Evolutionary conservation across 768 basidiomycete species (phyloP).

Genomic region (Auriscalpium vulgare): DNA sequence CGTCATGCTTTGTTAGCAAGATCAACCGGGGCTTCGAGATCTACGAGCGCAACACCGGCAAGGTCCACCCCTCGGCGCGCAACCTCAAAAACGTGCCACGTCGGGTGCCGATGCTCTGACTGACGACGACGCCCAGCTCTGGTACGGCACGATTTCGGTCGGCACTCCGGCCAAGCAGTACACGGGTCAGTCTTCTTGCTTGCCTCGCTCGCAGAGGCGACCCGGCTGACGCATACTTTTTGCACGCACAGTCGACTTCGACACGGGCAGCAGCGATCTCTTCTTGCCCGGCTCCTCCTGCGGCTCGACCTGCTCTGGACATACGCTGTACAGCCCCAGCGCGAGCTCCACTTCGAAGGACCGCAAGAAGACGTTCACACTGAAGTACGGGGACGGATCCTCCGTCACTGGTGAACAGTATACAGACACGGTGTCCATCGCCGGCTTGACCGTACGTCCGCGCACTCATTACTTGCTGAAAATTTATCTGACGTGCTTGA

Average conservation of each 20-base stretch:
- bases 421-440: neutral
- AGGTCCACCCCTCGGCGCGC: neutral
- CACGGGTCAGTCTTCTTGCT: neutral
- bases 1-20: neutral
- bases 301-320: neutral
- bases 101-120: neutral
- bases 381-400: neutral
- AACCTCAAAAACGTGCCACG: neutral
- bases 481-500: neutral
- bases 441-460: neutral
- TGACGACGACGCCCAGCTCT: neutral
- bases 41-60: constrained; percentile 3
- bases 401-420: neutral
- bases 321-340: neutral
- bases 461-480: neutral
- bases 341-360: neutral
- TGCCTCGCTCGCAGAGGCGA: neutral
- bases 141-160: constrained; percentile 7
- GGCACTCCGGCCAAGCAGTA: constrained; percentile 1
- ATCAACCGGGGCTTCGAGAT: neutral
- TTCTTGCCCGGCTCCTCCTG: neutral
- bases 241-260: neutral
- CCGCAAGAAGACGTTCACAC: neutral
- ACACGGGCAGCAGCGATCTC: neutral
- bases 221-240: neutral